Percentiles rank a stretch among this genome's conserved stretches.
These are phyloP conservation scores for Solanum bukasovii DNA, from an alignment of 257 asterid species.

Conservation along the genomic window DNA sequence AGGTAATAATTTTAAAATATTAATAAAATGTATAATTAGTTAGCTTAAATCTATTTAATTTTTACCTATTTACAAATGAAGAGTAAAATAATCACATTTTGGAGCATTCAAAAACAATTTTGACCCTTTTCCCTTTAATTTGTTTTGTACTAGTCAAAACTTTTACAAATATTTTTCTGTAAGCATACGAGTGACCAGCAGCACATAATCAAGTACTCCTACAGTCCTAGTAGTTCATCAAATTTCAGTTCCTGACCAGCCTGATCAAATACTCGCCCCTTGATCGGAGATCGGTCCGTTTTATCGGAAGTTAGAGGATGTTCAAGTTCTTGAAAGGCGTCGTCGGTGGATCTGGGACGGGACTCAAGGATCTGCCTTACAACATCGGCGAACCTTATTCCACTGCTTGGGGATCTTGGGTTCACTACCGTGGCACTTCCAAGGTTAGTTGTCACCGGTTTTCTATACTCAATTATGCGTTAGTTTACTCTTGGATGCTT, in stretches of 20 bases:
- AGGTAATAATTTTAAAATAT: too few species aligned
- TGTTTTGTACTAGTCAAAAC: neutral
- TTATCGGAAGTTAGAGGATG: constrained; percentile 20
- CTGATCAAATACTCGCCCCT: neutral
- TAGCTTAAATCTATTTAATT: too few species aligned
- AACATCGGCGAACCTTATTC: constrained; percentile 94
- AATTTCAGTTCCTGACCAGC: neutral
- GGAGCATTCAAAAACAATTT: neutral
- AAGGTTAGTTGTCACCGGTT: constrained; percentile 20
- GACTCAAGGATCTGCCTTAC: constrained; percentile 92
- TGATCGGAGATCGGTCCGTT: neutral
- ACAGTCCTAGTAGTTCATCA: neutral
- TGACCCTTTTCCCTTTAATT: too few species aligned
- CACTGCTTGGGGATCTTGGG: constrained; percentile 97
- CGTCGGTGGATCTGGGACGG: constrained; percentile 88
- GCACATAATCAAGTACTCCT: neutral
- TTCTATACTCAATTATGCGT: neutral
- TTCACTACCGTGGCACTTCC: constrained; percentile 84
- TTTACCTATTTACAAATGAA: neutral
- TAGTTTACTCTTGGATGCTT: neutral
- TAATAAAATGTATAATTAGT: neutral
- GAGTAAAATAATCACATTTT: neutral
- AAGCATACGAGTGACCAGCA: neutral
- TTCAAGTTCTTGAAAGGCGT: constrained; percentile 89
- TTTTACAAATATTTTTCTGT: neutral